Percentiles rank a stretch among this genome's conserved stretches.
phyloP scores from a whole-genome alignment of 495 filamentous ascomycete genomes.

The Penicillium salamii region DNA sequence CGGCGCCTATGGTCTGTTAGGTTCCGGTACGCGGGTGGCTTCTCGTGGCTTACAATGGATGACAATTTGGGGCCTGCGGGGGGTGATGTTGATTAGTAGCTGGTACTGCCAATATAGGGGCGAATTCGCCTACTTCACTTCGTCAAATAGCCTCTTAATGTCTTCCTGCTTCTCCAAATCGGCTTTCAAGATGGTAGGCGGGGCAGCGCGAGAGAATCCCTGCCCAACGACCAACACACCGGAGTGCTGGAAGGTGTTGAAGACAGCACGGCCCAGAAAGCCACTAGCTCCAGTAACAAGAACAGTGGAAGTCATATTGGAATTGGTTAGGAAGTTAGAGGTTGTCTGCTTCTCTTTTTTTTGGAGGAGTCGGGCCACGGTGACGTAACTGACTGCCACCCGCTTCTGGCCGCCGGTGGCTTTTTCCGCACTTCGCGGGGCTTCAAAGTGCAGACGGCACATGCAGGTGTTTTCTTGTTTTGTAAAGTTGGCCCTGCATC shows the following conservation, averaged over 20 bases:
- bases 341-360: neutral
- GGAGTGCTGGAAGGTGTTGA: constrained; percentile 65
- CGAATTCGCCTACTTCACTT: constrained; percentile 39
- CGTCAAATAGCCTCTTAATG: constrained; percentile 60
- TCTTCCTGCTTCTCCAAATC: constrained; percentile 63
- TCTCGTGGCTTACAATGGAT: constrained; percentile 66
- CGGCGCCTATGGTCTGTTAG: constrained; percentile 58
- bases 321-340: constrained; percentile 1
- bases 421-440: neutral
- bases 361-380: constrained; percentile 11
- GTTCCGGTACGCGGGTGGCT: neutral
- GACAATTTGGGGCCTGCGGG: constrained; percentile 69
- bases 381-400: constrained; percentile 29
- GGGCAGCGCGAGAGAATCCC: constrained; percentile 69
- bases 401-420: neutral
- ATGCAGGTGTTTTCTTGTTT: no score
- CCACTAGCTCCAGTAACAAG: constrained; percentile 86
- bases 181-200: constrained; percentile 70
- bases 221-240: constrained; percentile 82
- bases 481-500: neutral
- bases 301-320: constrained; percentile 56
- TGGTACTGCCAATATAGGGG: neutral
- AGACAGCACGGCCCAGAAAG: constrained; percentile 76
- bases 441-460: no score
- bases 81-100: constrained; percentile 9